Evolutionary conservation across 1,284 basidiomycete species (phyloP), one percentile per base, ranked within the genome.

Genomic region (Cutaneotrichosporon spelunceum): DNA sequence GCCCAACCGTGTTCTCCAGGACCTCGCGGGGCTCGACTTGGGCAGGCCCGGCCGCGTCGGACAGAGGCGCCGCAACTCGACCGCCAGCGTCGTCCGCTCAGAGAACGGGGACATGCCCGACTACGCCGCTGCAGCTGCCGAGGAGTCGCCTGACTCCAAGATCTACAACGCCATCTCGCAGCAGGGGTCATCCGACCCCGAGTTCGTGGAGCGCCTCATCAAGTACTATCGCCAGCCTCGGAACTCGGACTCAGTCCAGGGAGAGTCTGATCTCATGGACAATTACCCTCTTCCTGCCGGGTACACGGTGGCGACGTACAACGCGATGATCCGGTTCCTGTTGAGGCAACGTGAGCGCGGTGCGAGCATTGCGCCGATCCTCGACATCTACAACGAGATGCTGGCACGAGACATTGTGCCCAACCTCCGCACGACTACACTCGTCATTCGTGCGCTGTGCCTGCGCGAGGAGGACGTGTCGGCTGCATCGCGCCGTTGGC

Each of bases 351-450:
- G 88, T 60, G 59, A 67, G 23, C 65, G 72, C 14, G 86, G 86
- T 16, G 83, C 86, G 66, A 84, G 86, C 5, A 82, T 91, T 44
- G 79, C 82, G 0, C 74, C 83, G 44, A 79, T 93, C 53, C 78
- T 90, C 64, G 84, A 87, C 61, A 82, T 86, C 5, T 95, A 95
- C 81, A 86, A 89, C 69, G 82, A 86, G 59, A 86, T 94, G 83
- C 79, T 92, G 52, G 79, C 82, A n/a, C 81, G 81, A 48, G 85
- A 85, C 24, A 72, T 93, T 14, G 72, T 84, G 0, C 91, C 93
- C 19, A 87, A 88, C 67, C 70, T 81, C 13, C 72, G 77, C 42
- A 93, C 91, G 0, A 93, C 91, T 72, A 74, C 82, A n/a, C 78
- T 80, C 36, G 82, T 94, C 56, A 86, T 96, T 64, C 73, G 78